Evolutionary conservation across 2,329 filamentous ascomycete species (phyloP).

Genomic region (Fusarium piperis): DNA sequence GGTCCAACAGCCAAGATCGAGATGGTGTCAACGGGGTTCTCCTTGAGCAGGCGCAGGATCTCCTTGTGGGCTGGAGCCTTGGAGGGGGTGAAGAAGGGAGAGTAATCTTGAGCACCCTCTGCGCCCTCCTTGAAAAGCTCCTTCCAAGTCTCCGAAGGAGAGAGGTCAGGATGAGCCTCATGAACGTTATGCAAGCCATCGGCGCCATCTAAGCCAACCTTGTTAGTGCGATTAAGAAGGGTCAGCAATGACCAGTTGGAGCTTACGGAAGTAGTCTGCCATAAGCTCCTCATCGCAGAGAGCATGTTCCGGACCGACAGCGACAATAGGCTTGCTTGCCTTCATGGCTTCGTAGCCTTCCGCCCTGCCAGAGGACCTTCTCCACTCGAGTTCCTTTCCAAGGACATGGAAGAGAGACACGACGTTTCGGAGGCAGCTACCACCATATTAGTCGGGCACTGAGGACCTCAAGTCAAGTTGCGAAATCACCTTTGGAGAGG

Average conservation of each 20-base stretch:
- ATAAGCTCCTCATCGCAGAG: constrained; percentile 83
- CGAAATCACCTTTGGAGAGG: constrained; percentile 75
- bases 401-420: constrained; percentile 92
- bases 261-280: constrained; percentile 88
- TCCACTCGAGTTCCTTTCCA: constrained; percentile 88
- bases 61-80: constrained; percentile 79
- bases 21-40: constrained; percentile 84
- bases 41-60: constrained; percentile 85
- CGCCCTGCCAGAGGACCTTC: constrained; percentile 71
- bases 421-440: constrained; percentile 85
- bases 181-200: constrained; percentile 84
- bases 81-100: constrained; percentile 78
- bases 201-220: constrained; percentile 66
- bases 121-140: constrained; percentile 64
- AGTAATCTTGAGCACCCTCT: constrained; percentile 56
- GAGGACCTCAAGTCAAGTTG: constrained; percentile 19
- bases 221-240: constrained; percentile 3
- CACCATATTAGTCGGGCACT: background rate
- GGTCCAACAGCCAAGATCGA: constrained; percentile 92
- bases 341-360: constrained; percentile 79
- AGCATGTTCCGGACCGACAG: constrained; percentile 86
- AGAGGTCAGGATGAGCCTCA: constrained; percentile 76
- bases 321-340: constrained; percentile 81
- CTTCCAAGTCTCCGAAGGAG: constrained; percentile 78
- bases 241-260: background rate